Base-by-base conservation (phyloP, 139 green algal species). In the Deuterostichococcus epilithicus region DNA sequence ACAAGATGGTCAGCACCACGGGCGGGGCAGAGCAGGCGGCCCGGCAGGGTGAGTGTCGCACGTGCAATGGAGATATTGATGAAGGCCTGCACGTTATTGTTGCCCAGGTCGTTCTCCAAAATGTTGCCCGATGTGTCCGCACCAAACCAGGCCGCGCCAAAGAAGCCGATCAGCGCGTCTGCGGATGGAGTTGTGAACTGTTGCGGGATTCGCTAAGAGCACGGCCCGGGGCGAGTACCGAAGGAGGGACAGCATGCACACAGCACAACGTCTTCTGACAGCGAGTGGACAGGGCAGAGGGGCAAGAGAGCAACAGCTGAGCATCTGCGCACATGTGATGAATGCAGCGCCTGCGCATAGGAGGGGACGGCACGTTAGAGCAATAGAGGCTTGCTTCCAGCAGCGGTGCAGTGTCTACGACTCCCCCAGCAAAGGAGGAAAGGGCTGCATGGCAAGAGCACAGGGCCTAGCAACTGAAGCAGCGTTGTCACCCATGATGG, bases 81-180 rank as follows among this genome's bases (percentile, higher is more conserved):
- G 34, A 74, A 42, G 32, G 65, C 75, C 65, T 79, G 75, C n/a
- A 42, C 45, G 0, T 26, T 10, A 10, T 25, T 20, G 5, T 34
- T 34, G 33, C 75, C 75, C 66, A 63, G 36, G 66, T 39, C 39
- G 39, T 79, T 79, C 65, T 73, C 23, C 42, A 79, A 39, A 1
- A 79, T 35, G 65, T 79, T 79, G 65, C 30, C 39, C 28, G 47
- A 2, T 2, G 75, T 79, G 30, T 67, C 25, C 20, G 37, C 20
- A 8, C 75, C 75, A 13, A 63, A 79, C 37, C 68, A 44, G 22
- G 75, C 75, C 13, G 75, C 75, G 23, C 66, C 75, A 37, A 79
- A 79, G 65, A 79, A 79, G 66, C 75, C 75, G 18, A 74, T 67
- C 10, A 74, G 28, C 42, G 32, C 33, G 47, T 79, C 26, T 3